These are phyloP conservation scores for Sporothrix inflata DNA, from an alignment of 2,329 filamentous ascomycete species.

Conservation along the genomic window DNA sequence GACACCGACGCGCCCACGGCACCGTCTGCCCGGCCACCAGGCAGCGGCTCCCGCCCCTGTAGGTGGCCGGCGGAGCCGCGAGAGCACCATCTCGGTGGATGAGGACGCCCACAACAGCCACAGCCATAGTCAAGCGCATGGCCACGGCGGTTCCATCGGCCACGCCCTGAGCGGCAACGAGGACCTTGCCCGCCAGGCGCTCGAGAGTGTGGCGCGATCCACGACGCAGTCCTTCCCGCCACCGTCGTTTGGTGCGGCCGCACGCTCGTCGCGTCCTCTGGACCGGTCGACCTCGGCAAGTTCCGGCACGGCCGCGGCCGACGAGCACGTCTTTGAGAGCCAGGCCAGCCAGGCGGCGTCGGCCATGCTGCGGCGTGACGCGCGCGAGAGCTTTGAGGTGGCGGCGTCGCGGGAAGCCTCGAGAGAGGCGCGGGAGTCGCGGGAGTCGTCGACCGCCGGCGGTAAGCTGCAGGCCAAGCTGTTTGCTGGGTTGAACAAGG, in stretches of 20 bases:
- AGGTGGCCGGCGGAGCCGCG: constrained; percentile 68
- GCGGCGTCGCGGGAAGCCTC: constrained; percentile 41
- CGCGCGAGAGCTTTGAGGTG: constrained; percentile 57
- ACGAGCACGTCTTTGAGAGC: constrained; percentile 66
- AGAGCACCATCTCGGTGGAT: constrained; percentile 80
- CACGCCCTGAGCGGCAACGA: constrained; percentile 44
- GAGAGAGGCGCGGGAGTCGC: constrained; percentile 44
- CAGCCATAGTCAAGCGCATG: neutral
- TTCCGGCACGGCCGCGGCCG: constrained; percentile 24
- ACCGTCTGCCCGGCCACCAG: constrained; percentile 28
- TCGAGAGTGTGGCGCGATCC: constrained; percentile 53
- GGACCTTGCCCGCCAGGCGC: constrained; percentile 58
- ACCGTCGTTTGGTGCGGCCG: constrained; percentile 37
- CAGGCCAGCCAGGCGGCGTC: constrained; percentile 79
- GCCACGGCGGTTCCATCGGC: neutral
- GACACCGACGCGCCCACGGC: constrained; percentile 44
- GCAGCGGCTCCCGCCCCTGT: constrained; percentile 29
- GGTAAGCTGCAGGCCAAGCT: constrained; percentile 56
- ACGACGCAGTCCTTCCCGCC: constrained; percentile 29
- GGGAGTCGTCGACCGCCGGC: constrained; percentile 37
- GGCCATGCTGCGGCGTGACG: constrained; percentile 69
- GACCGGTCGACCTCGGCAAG: neutral
- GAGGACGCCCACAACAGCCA: constrained; percentile 40
- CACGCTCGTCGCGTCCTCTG: constrained; percentile 32
- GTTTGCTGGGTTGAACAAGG: constrained; percentile 50